Evolutionary conservation across 164 flowering plant species (phyloP).

Genomic region (Magnolia sinica): DNA sequence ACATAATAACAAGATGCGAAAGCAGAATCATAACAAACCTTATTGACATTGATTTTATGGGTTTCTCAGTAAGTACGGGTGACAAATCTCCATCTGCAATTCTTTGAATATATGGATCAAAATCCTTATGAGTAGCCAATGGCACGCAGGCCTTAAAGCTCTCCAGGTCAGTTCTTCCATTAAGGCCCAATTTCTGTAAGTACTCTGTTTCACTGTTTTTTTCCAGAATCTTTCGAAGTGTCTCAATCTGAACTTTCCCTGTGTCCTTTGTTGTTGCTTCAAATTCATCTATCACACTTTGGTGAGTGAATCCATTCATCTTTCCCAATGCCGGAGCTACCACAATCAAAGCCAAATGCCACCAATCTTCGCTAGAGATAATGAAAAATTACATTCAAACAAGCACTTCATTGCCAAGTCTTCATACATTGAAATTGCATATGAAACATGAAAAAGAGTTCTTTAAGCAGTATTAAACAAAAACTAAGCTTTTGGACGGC

Average conservation of each 20-base stretch:
- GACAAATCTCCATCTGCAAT: constrained; percentile 68
- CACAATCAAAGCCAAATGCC: constrained; percentile 15
- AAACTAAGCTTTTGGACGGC: too few relatives aligned
- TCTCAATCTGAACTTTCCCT: constrained; percentile 61
- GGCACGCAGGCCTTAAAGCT: constrained; percentile 73
- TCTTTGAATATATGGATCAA: constrained; percentile 67
- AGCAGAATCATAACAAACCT: constrained; percentile 34
- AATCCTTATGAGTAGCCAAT: constrained; percentile 56
- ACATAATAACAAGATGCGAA: neutral
- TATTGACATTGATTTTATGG: constrained; percentile 62
- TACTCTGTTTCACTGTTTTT: constrained; percentile 70
- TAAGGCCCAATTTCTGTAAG: constrained; percentile 53
- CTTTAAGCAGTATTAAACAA: too few relatives aligned
- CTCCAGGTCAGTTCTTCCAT: constrained; percentile 74
- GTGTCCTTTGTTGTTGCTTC: constrained; percentile 65
- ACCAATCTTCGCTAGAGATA: neutral
- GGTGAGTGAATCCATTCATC: constrained; percentile 37
- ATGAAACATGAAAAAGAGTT: too few relatives aligned
- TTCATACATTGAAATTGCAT: too few relatives aligned
- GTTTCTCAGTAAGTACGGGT: constrained; percentile 68
- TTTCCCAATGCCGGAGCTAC: constrained; percentile 32
- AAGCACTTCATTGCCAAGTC: too few relatives aligned
- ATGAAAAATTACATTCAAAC: neutral
- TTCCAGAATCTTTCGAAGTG: constrained; percentile 63
- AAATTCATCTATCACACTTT: constrained; percentile 62